Evolutionary conservation across 2,329 filamentous ascomycete species (phyloP), one percentile per base, ranked within the genome.

Genomic region (Phialophora macrospora): DNA sequence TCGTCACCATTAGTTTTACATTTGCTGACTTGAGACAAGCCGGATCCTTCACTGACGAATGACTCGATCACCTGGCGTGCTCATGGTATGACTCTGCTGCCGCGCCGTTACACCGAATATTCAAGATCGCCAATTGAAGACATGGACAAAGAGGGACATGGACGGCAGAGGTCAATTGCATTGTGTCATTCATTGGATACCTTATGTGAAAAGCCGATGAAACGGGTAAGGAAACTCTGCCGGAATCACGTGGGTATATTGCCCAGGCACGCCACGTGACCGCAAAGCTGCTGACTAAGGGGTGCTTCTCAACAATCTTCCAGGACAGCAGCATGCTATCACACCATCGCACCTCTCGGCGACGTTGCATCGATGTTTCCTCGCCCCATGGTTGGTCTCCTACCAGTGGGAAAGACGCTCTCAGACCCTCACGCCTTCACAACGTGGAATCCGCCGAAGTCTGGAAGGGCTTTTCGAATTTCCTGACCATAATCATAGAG

Each of bases 371-470:
- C 38, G 38, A 8, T 6, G 38, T n/a, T 41, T 5, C 12, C 17
- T 41, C 14, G 14, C 38, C 14, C 38, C 38, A 41, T 4, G 14
- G 0, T 41, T 41, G 38, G 4, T 41, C 14, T 41, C 14, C 4
- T n/a, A n/a, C 14, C 17, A 4, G 17, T 17, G 38, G 38, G 4
- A 7, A 6, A 41, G 38, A 14, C 38, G 38, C 38, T 4, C 6
- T 34, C 32, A 9, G 9, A 7, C 7, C 38, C 17, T 44, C 38
- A 44, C 38, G 48, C 55, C 54, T 68, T 68, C 12, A 72, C 71
- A 26, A 69, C 51, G 6, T 70, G 57, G 59, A 73, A 73, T 4
- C 72, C 72, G 14, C 62, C 63, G 46, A 69, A 69, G n/a, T 52
- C 51, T 11, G 70, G 67, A n/a, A 73, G 63, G 3, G 60, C 66